Percentiles rank a stretch among this genome's conserved stretches.
Conservation (phyloP, 129 eudicot species). For the Ambrosia artemisiifolia region DNA sequence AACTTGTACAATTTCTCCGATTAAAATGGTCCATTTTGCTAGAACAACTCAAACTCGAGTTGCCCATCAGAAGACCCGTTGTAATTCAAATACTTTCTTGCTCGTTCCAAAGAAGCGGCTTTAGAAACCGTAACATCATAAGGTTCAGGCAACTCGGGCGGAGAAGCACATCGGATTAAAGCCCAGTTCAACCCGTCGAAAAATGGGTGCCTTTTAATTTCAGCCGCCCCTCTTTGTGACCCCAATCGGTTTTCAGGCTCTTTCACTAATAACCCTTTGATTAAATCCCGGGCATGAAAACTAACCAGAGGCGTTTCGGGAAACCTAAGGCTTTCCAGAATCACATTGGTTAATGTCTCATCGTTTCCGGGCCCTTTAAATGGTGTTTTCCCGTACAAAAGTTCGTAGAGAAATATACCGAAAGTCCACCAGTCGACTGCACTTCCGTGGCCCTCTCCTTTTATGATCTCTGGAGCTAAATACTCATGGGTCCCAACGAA, state of each 20-base stretch:
- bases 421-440: conserved; percentile 98
- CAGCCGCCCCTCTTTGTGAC: conserved; percentile 77
- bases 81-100: background rate
- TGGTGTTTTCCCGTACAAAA: conserved; percentile 47
- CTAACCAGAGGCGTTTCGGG: conserved; percentile 83
- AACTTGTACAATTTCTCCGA: background rate
- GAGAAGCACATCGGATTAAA: conserved; percentile 69
- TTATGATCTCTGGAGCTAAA: conserved; percentile 6
- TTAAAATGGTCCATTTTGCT: background rate
- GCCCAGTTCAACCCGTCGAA: conserved; percentile 94
- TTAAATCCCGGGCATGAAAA: conserved; percentile 78
- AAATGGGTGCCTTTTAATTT: conserved; percentile 77
- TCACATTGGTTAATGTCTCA: conserved; percentile 76
- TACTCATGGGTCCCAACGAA: conserved; percentile 76
- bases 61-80: background rate
- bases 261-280: conserved; percentile 62
- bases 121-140: background rate
- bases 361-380: conserved; percentile 77
- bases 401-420: conserved; percentile 65
- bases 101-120: conserved; percentile 6
- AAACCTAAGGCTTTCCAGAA: conserved; percentile 57
- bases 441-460: conserved; percentile 65
- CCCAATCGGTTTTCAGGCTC: conserved; percentile 83
- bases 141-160: conserved; percentile 44
- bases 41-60: conserved; percentile 3